Base-by-base conservation (phyloP, 2,329 filamentous ascomycete species). In the Westerdykella ornata region DNA sequence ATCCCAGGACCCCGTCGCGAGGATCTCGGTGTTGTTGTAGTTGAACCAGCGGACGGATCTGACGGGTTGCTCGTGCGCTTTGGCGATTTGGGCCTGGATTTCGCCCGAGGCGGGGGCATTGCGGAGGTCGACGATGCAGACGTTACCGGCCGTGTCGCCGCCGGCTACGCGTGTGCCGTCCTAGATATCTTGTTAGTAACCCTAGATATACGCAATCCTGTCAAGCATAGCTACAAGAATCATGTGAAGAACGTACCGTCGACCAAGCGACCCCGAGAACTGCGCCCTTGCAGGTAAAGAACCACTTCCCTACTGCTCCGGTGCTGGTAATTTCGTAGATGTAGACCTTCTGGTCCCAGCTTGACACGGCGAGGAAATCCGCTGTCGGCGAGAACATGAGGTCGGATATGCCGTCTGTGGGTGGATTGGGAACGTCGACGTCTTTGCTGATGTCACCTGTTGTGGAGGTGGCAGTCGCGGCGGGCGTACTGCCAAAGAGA, bases 321-420 rank as follows among this genome's bases (percentile, higher is more conserved):
- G 88, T 88, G 52, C 80, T 80, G 51, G 83, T 80, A 62, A 97
- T 88, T 67, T 97, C 88, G 71, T 97, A 98, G 63, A 98, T 90
- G 60, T 89, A 84, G 49, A 97, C 88, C 67, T 95, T 94, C 73
- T 94, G 94, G 70, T 98, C 92, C 92, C 92, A 98, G 56, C 88
- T 95, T 36, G 88, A 74, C 28, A 96, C 86, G 17, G 90, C 88
- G 14, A 98, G 75, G 63, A 94, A 85, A 57, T 97, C 88, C 52
- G 71, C 77, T 39, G 74, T 74, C 1, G 84, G 80, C 12, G 84
- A 89, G 71, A 96, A 98, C 37, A 80, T 73, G 45, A 98, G 76
- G 62, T 88, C 87, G 28, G 89, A 89, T 59, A 97, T 84, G 67
- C 85, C 86, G 69, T 98, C 92, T 53, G 87, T 82, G 16, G 92